Evolutionary conservation across 768 basidiomycete genomes (phyloP).

Genomic region (Lanmaoa rubissima): DNA sequence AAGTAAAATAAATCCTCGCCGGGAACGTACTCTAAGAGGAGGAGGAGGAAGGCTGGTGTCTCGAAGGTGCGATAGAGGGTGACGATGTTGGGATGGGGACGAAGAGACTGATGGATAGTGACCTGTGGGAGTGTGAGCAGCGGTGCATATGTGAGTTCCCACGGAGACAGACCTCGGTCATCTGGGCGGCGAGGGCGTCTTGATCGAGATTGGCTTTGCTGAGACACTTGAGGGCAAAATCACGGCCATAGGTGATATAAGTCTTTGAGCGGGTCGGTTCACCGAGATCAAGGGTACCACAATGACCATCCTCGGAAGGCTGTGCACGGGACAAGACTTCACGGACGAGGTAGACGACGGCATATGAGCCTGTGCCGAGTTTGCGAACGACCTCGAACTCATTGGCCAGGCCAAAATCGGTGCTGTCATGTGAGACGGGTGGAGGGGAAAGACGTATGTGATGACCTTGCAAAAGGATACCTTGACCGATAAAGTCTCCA

Average conservation of each 20-base stretch:
- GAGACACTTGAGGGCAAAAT: conserved; percentile 95
- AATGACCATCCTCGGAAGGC: conserved; percentile 52
- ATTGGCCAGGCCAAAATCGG: conserved; percentile 49
- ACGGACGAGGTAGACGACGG: conserved; percentile 89
- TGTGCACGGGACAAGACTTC: conserved; percentile 50
- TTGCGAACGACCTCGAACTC: conserved; percentile 84
- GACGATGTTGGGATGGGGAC: conserved; percentile 89
- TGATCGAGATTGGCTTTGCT: conserved; percentile 91
- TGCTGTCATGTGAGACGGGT: conserved; percentile 30
- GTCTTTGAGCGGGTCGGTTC: conserved; percentile 33
- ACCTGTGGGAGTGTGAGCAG: conserved; percentile 48
- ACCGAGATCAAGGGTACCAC: conserved; percentile 56
- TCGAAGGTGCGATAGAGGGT: conserved; percentile 93
- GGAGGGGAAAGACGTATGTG: conserved; percentile 54
- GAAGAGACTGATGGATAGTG: conserved; percentile 91
- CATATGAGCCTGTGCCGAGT: conserved; percentile 88
- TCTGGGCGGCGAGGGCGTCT: conserved; percentile 83
- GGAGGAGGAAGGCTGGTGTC: conserved; percentile 85
- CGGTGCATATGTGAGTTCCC: conserved; percentile 4
- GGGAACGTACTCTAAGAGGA: conserved; percentile 93
- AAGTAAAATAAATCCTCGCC: conserved; percentile 99
- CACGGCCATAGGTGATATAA: conserved; percentile 61
- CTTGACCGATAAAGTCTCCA: conserved; percentile 74
- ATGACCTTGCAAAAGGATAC: conserved; percentile 64
- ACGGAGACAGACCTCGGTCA: conserved; percentile 69